Evolutionary conservation across 202 grass and related monocot genomes (phyloP).

Genomic region (Hordeum pubiflorum): DNA sequence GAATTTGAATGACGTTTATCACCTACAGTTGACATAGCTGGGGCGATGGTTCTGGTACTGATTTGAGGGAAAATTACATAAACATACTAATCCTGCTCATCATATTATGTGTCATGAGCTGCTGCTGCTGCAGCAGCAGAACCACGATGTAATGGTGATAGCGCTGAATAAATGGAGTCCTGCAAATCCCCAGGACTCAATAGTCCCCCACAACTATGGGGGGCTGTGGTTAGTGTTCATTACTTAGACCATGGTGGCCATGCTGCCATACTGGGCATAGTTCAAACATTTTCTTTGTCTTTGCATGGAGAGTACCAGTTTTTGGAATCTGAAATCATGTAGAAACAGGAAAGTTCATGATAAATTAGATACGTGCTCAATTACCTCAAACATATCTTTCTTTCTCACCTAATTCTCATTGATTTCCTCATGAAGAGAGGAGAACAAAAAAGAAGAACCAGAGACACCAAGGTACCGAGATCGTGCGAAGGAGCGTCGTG

Average conservation of each 20-base stretch:
- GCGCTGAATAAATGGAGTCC: background rate
- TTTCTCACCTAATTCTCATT: background rate
- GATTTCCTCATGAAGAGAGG: constrained; percentile 54
- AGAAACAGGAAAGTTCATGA: background rate
- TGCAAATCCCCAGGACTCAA: background rate
- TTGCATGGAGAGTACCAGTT: background rate
- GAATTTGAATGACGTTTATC: background rate
- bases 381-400: background rate
- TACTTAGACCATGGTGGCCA: background rate
- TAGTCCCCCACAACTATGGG: background rate
- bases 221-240: background rate
- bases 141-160: background rate
- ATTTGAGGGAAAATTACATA: background rate
- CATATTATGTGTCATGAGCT: background rate
- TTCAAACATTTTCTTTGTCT: background rate
- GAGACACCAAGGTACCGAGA: constrained; percentile 76
- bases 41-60: background rate
- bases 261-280: background rate
- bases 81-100: background rate
- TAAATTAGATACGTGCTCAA: background rate
- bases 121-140: background rate
- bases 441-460: constrained; percentile 82
- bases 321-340: background rate
- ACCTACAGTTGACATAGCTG: background rate
- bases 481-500: constrained; percentile 94